Evolutionary conservation across 495 filamentous ascomycete genomes (phyloP).

Genomic region (Aspergillus indologenus): DNA sequence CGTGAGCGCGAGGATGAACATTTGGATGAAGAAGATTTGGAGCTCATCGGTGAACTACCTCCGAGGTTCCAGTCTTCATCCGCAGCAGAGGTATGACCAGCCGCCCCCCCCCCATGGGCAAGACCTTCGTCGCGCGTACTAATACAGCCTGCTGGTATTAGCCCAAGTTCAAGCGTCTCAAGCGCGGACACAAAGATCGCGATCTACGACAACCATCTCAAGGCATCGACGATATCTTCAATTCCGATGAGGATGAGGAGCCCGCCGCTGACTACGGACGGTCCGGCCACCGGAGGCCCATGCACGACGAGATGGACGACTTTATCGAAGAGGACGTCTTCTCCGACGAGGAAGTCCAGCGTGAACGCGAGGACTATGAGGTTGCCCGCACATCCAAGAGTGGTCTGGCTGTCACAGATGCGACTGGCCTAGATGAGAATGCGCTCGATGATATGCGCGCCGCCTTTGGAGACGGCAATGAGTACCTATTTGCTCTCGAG

Average conservation of each 20-base stretch:
- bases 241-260: constrained; percentile 86
- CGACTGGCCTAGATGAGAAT: constrained; percentile 81
- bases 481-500: constrained; percentile 90
- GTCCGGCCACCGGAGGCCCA: constrained; percentile 48
- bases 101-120: background rate
- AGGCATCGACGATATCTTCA: constrained; percentile 83
- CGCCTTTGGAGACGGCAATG: constrained; percentile 90
- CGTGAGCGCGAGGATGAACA: constrained; percentile 83
- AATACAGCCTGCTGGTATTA: constrained; percentile 29
- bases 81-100: constrained; percentile 63
- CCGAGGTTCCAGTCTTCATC: constrained; percentile 64
- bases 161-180: constrained; percentile 92
- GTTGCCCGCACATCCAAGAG: constrained; percentile 70
- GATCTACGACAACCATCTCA: constrained; percentile 56
- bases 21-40: constrained; percentile 93
- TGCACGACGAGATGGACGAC: constrained; percentile 85
- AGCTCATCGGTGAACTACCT: constrained; percentile 79
- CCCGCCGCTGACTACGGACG: constrained; percentile 52
- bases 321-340: constrained; percentile 97
- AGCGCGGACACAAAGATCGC: constrained; percentile 83
- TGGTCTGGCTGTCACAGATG: constrained; percentile 57
- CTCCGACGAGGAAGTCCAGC: constrained; percentile 77
- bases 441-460: constrained; percentile 91
- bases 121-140: background rate
- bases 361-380: constrained; percentile 80